Percentiles rank a stretch among this genome's conserved stretches.
Evolutionary conservation across 495 filamentous ascomycete species (phyloP).

Genomic region (Aspergillus cavernicola): DNA sequence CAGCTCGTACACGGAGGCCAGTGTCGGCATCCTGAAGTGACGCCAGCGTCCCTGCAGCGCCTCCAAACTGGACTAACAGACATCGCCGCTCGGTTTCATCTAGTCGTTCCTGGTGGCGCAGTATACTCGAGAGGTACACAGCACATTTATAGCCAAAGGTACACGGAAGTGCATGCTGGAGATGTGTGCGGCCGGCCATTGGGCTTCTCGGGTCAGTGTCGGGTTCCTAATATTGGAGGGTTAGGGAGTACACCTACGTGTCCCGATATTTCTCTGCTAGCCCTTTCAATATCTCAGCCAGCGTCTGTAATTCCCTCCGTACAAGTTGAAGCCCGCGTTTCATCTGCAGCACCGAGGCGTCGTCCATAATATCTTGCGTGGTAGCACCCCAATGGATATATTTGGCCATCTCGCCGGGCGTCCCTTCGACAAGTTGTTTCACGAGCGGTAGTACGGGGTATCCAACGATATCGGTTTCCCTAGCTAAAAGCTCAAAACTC

Average conservation of each 20-base stretch:
- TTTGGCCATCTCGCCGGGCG: constrained; percentile 39
- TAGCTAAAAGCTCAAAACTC: constrained; percentile 32
- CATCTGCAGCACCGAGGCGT: constrained; percentile 48
- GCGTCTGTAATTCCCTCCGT: constrained; percentile 29
- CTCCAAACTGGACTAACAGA: constrained; percentile 45
- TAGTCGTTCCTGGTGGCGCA: constrained; percentile 40
- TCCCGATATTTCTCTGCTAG: constrained; percentile 40
- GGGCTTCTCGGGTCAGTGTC: constrained; percentile 16
- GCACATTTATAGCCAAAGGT: constrained; percentile 49
- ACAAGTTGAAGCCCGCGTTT: constrained; percentile 41
- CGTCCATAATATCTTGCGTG: constrained; percentile 53
- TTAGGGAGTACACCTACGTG: constrained; percentile 16
- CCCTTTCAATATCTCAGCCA: constrained; percentile 30
- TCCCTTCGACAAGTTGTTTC: constrained; percentile 36
- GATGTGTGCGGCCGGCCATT: constrained; percentile 51
- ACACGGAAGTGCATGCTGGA: constrained; percentile 50
- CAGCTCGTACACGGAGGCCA: constrained; percentile 36
- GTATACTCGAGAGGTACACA: constrained; percentile 39
- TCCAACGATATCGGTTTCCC: constrained; percentile 51
- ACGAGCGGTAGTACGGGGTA: constrained; percentile 51
- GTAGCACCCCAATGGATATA: constrained; percentile 55
- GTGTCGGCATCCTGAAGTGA: constrained; percentile 31
- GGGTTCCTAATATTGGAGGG: not conserved
- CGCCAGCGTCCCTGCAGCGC: constrained; percentile 44
- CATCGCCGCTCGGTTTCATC: constrained; percentile 33